Evolutionary conservation across 192 early-diverging fungal genomes (phyloP).

Genomic region (Backusella tarrabulga): DNA sequence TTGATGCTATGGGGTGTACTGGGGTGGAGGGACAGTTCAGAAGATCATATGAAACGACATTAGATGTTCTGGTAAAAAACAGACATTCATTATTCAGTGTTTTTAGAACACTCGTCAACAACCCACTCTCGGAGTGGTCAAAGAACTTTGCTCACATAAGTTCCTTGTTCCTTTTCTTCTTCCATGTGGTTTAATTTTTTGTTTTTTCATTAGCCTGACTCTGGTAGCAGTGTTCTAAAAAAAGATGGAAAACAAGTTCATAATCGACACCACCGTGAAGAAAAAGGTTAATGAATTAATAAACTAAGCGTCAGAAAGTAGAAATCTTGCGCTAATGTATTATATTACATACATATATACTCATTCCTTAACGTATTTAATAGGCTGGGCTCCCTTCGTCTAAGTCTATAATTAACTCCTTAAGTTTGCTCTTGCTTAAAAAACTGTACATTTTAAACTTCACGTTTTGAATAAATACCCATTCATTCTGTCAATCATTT

Average conservation of each 20-base stretch:
- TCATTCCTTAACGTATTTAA: background rate
- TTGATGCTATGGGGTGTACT: slow-evolving; percentile 88
- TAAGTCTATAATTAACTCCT: background rate
- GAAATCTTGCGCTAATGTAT: slow-evolving; percentile 83
- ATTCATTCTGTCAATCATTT: too few relatives aligned
- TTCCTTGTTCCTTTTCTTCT: background rate
- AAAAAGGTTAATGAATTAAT: slow-evolving; percentile 85
- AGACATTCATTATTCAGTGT: slow-evolving; percentile 83
- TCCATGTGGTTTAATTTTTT: background rate
- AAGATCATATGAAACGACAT: slow-evolving; percentile 70
- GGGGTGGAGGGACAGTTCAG: slow-evolving; percentile 80
- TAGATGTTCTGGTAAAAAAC: slow-evolving; percentile 75
- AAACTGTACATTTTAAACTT: too few relatives aligned
- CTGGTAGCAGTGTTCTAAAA: too few relatives aligned
- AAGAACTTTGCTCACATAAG: background rate
- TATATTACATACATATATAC: slow-evolving; percentile 30
- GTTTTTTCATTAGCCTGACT: background rate
- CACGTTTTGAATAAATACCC: too few relatives aligned
- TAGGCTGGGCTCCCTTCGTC: slow-evolving; percentile 26
- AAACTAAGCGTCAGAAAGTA: slow-evolving; percentile 61
- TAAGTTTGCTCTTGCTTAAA: too few relatives aligned
- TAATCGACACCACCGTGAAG: slow-evolving; percentile 52
- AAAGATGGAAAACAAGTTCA: slow-evolving; percentile 32
- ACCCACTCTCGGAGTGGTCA: slow-evolving; percentile 82
- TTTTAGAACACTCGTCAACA: slow-evolving; percentile 86